Evolutionary conservation across 2,329 filamentous ascomycete genomes (phyloP).

Genomic region (Phialophora macrospora): DNA sequence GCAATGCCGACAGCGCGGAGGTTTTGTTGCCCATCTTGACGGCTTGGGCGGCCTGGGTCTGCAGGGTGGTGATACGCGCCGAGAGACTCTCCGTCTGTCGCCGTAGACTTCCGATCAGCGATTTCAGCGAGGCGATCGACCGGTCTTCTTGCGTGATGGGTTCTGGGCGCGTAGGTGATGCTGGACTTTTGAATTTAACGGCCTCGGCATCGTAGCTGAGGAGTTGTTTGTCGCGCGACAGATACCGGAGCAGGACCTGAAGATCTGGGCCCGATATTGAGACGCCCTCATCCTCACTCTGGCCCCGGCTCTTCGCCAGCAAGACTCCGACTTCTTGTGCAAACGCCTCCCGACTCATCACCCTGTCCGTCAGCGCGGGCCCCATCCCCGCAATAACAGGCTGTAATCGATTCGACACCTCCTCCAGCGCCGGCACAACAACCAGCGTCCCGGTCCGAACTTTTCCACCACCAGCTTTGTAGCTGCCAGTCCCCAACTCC

Average conservation of each 20-base stretch:
- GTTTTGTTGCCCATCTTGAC: constrained; percentile 74
- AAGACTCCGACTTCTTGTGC: constrained; percentile 60
- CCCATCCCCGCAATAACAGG: constrained; percentile 8
- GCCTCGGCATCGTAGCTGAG: constrained; percentile 60
- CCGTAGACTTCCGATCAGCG: constrained; percentile 70
- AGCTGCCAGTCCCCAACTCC: constrained; percentile 50
- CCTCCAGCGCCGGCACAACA: constrained; percentile 63
- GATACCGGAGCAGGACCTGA: constrained; percentile 70
- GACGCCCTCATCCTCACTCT: constrained; percentile 19
- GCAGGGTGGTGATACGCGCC: constrained; percentile 56
- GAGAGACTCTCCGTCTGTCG: constrained; percentile 70
- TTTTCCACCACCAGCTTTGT: constrained; percentile 42
- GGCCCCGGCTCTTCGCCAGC: constrained; percentile 47
- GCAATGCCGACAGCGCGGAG: constrained; percentile 76
- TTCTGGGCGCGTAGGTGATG: constrained; percentile 43
- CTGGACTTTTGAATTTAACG: constrained; percentile 71
- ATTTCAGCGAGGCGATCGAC: constrained; percentile 78
- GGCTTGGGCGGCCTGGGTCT: constrained; percentile 68
- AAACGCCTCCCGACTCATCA: constrained; percentile 62
- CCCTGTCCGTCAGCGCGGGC: constrained; percentile 34
- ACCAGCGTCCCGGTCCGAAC: constrained; percentile 53
- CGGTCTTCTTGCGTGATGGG: constrained; percentile 76
- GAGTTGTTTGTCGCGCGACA: constrained; percentile 68
- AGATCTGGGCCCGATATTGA: constrained; percentile 61
- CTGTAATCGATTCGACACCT: constrained; percentile 31